Evolutionary conservation across 2,329 filamentous ascomycete species (phyloP).

Genomic region (Hysterium pulicare): DNA sequence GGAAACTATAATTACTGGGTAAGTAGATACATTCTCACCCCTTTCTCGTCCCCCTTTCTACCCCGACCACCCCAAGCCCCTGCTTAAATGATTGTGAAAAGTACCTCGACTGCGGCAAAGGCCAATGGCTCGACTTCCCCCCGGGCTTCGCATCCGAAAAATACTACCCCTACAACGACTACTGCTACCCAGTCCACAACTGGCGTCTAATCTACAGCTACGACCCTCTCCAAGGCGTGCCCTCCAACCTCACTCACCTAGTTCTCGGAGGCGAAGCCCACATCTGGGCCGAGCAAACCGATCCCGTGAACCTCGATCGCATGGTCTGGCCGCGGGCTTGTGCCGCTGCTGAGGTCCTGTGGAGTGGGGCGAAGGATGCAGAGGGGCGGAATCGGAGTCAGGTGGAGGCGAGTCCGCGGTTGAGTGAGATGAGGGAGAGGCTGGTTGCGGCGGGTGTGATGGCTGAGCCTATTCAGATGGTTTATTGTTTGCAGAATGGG

Average conservation of each 20-base stretch:
- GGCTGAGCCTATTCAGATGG: conserved; percentile 67
- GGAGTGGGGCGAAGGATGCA: conserved; percentile 68
- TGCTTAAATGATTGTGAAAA: conserved; percentile 30
- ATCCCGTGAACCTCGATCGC: conserved; percentile 69
- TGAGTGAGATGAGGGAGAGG: conserved; percentile 74
- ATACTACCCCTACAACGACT: conserved; percentile 73
- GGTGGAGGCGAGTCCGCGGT: conserved; percentile 63
- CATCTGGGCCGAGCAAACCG: conserved; percentile 76
- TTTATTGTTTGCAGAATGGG: conserved; percentile 65
- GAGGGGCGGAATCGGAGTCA: conserved; percentile 67
- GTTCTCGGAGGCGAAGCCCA: conserved; percentile 80
- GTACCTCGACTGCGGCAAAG: conserved; percentile 82
- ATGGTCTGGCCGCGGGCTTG: conserved; percentile 75
- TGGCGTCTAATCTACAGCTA: conserved; percentile 81
- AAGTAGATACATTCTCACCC: conserved; percentile 26
- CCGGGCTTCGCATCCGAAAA: conserved; percentile 51
- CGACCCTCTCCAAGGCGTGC: conserved; percentile 66
- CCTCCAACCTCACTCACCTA: conserved; percentile 60
- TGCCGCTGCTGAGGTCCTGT: conserved; percentile 75
- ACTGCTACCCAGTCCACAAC: conserved; percentile 75
- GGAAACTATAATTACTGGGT: conserved; percentile 78
- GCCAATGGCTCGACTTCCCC: conserved; percentile 72
- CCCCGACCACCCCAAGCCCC: conserved; percentile 8
- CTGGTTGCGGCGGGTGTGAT: conserved; percentile 65
- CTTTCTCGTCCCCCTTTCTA: not conserved